Conservation (phyloP, 2,329 filamentous ascomycete genomes). For the Lecanicillium sp. region DNA sequence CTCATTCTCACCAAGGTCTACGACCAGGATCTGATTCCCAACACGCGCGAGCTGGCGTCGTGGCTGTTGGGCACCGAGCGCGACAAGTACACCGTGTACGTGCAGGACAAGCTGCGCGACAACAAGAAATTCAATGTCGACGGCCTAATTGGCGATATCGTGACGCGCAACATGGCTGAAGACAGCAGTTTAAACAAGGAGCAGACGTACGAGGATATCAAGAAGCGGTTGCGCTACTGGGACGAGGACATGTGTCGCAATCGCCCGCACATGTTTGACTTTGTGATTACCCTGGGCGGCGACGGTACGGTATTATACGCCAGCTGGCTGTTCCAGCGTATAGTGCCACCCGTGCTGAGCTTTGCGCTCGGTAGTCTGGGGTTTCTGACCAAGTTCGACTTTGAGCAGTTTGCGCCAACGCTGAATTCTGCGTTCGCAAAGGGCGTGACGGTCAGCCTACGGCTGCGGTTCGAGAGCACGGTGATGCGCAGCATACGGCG, state of each 20-base stretch:
- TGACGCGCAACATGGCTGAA: slow-evolving; percentile 33
- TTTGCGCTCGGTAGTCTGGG: slow-evolving; percentile 89
- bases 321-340: slow-evolving; percentile 92
- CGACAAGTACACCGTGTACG: slow-evolving; percentile 69
- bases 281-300: slow-evolving; percentile 84
- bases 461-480: slow-evolving; percentile 86
- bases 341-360: slow-evolving; percentile 88
- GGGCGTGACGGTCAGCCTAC: slow-evolving; percentile 81
- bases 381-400: slow-evolving; percentile 96
- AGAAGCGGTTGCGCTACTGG: slow-evolving; percentile 71
- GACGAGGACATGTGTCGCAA: slow-evolving; percentile 69
- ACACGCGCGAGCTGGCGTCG: slow-evolving; percentile 68
- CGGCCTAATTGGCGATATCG: slow-evolving; percentile 61
- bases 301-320: slow-evolving; percentile 97
- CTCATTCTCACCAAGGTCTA: slow-evolving; percentile 91
- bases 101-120: slow-evolving; percentile 68
- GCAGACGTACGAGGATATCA: slow-evolving; percentile 31
- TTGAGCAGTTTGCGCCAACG: slow-evolving; percentile 63
- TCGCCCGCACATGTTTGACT: slow-evolving; percentile 84
- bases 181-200: slow-evolving; percentile 28
- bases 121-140: slow-evolving; percentile 67
- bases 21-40: slow-evolving; percentile 69
- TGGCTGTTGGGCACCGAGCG: slow-evolving; percentile 75
- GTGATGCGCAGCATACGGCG: slow-evolving; percentile 70
- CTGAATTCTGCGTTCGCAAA: slow-evolving; percentile 68